Evolutionary conservation across 169 alveolate genomes (phyloP).

Genomic region (Amoebophrya sp.): DNA sequence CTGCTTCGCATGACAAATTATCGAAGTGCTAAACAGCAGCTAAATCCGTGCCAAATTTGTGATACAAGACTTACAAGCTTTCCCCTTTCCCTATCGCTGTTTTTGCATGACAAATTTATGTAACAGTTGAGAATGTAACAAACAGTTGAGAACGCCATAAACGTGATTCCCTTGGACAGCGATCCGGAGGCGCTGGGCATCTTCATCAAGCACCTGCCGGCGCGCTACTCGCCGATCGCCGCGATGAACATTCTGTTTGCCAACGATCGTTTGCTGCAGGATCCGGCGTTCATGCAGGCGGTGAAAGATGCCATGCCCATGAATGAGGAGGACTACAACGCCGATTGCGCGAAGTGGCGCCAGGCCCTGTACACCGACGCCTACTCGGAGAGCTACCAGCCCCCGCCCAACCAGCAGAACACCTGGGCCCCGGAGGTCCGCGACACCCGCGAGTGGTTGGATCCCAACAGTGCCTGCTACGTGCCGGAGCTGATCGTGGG

Average conservation of each 20-base stretch:
- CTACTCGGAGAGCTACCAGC: neutral
- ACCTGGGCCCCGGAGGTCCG: neutral
- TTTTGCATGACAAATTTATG: too few relatives aligned
- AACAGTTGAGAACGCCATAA: too few relatives aligned
- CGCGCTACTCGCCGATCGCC: neutral
- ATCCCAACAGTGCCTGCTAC: neutral
- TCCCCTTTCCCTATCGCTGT: too few relatives aligned
- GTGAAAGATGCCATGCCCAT: neutral
- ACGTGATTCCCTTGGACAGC: too few relatives aligned
- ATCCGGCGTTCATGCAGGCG: neutral
- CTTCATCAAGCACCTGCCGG: neutral
- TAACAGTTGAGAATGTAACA: too few relatives aligned
- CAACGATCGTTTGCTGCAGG: neutral
- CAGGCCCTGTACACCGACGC: neutral
- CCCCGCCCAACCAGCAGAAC: neutral
- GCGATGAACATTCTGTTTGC: slow-evolving; percentile 18
- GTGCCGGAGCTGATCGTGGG: neutral
- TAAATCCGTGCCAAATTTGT: too few relatives aligned
- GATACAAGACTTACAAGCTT: too few relatives aligned
- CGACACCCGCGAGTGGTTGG: neutral
- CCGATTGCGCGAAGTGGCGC: neutral
- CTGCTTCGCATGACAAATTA: too few relatives aligned
- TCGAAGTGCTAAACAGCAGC: too few relatives aligned
- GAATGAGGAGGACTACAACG: neutral
- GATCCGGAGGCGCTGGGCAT: neutral